Base-by-base conservation (phyloP, 169 alveolate genomes). In the Plasmodium berghei region DNA sequence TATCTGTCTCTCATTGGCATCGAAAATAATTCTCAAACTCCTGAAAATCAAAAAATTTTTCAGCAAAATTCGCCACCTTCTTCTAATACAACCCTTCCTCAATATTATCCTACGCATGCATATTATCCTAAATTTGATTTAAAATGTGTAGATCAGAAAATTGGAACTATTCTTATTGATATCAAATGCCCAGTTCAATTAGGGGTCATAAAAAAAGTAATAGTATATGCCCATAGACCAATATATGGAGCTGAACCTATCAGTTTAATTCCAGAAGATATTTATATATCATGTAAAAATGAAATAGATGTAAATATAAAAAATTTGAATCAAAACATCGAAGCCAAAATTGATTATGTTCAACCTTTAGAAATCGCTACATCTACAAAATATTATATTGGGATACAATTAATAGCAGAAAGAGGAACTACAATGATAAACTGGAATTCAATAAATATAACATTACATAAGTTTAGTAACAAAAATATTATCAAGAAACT, bases 331-430 rank as follows among this genome's bases (percentile, higher is more conserved):
- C 87, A 77, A 42, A 61, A 85, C 40, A 72, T 93, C 28, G 96
- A 93, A 59, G 95, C 93, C 1, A 40, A 73, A 54, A 83, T 83
- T 42, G 90, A 83, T 59, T 83, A 34, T 67, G 95, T 93, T 9
- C 96, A 93, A 73, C 96, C 96, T 9, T 71, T 93, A 46, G 77
- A 72, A 40, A 90, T 93, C 59, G 96, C 94, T 45, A 67, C 90
- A 5, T 90, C 93, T 34, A 90, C 94, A 85, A 86, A 90, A 42
- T 93, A 93, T 75, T 93, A 89, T 69, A 92, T 93, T 26, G 96
- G 96, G 1, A 87, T 93, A 9, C 94, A 93, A 72, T 34, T 93
- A 70, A 92, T 62, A 20, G 94, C 94, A 4, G 95, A 93, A 55
- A 58, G 86, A 24, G 95, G 94, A 26, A 71, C 93, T 34, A 88